These are phyloP conservation scores for Neoboletus magnificus DNA, from an alignment of 768 basidiomycete genomes.

Conservation along the genomic window DNA sequence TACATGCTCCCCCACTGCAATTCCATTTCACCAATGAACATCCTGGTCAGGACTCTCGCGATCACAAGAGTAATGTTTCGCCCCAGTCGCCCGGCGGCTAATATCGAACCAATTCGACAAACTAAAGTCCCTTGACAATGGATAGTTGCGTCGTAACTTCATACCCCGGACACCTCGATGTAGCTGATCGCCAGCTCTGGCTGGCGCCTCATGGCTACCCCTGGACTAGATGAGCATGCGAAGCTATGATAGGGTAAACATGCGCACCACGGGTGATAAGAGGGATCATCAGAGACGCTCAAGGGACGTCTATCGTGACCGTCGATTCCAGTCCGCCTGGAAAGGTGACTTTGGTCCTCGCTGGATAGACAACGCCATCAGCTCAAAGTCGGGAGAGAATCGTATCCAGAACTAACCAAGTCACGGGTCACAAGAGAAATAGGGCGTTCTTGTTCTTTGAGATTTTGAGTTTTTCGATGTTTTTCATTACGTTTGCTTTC, in stretches of 20 bases:
- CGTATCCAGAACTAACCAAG: neutral
- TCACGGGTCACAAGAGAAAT: neutral
- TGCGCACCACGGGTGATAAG: conserved; percentile 3
- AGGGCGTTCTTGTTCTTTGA: neutral
- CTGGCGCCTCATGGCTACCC: conserved; percentile 6
- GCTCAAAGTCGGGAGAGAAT: neutral
- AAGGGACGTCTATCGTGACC: neutral
- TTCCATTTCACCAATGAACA: too few species aligned
- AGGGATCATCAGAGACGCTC: neutral
- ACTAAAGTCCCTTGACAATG: neutral
- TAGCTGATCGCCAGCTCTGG: conserved; percentile 10
- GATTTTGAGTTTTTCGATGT: neutral
- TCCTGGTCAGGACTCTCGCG: neutral
- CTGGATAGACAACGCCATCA: neutral
- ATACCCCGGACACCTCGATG: neutral
- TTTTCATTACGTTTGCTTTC: neutral
- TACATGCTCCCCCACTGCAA: too few species aligned
- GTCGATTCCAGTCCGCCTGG: neutral
- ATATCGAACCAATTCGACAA: neutral
- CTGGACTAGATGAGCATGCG: conserved; percentile 3
- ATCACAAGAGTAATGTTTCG: neutral
- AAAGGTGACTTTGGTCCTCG: neutral
- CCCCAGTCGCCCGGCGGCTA: too few species aligned
- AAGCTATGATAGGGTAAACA: neutral
- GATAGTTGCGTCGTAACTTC: neutral